Evolutionary conservation across 352 stramenopile species (phyloP), one percentile per base, ranked within the genome.

Genomic region (Phytophthora tentaculata): DNA sequence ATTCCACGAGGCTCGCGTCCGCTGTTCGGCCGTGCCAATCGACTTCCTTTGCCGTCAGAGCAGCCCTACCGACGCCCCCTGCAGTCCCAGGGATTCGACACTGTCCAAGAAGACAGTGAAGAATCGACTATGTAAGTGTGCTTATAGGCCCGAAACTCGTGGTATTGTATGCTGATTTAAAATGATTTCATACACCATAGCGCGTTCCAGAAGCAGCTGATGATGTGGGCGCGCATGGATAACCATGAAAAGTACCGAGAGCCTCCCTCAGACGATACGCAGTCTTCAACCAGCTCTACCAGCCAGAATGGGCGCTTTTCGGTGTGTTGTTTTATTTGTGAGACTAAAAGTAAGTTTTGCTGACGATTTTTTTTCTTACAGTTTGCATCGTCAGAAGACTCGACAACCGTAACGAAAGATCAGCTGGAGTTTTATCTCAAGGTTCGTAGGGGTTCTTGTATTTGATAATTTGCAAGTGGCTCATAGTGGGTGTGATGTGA

Each of bases 341-440:
- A 32, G 6, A 43, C 35, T n/a, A 43, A 43, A 32, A 19, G 12
- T 43, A 37, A 14, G 24, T 17, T 32, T 14, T 50, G 12, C 10
- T 64, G 26, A 56, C 35, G 10, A 16, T 48, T 2, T 58, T 7
- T 47, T 59, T 39, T 22, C 6, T 23, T 45, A n/a, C 69, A 88
- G 77, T 80, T 89, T 48, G 64, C 73, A 14, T 81, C 73, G 23
- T 80, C 76, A 16, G 86, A 95, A 67, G 82, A 90, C 41, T 69
- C 77, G 16, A 71, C 74, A 9, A 80, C 72, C 52, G 64, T 95
- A 44, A 88, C 85, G 63, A 95, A 95, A 73, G 79, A 92, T 52
- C 84, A 95, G 37, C 67, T 95, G n/a, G 81, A 92, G 71, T 95
- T 83, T 67, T 95, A 93, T 80, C 84, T 95, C 74, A 92, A 95